These are phyloP conservation scores for Scytalidium lignicola DNA, from an alignment of 2,329 filamentous ascomycete genomes.

Conservation along the genomic window DNA sequence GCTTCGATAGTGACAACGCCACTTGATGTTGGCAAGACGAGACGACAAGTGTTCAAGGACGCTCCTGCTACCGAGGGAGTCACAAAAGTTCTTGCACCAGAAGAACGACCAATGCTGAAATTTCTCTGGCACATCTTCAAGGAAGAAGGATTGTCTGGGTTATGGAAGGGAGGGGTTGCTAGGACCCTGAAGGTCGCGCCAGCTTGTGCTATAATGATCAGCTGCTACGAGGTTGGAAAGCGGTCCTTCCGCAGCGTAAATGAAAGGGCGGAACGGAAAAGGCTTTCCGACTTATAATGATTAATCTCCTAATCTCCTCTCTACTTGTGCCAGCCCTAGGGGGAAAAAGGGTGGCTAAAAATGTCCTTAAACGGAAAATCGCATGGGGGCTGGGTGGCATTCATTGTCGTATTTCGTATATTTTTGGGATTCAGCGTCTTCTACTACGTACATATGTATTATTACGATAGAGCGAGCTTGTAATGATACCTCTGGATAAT, in stretches of 20 bases:
- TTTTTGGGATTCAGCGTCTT: not conserved
- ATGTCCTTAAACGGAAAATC: not conserved
- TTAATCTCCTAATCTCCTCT: not conserved
- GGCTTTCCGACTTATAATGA: conserved; percentile 1
- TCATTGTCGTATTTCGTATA: not conserved
- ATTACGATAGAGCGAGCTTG: not conserved
- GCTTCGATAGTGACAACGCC: conserved; percentile 88
- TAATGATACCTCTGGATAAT: not conserved
- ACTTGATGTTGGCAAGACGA: conserved; percentile 96
- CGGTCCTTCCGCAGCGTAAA: conserved; percentile 77
- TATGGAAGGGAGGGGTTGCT: conserved; percentile 90
- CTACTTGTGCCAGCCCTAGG: not conserved
- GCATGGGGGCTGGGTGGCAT: not conserved
- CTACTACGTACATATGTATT: not conserved
- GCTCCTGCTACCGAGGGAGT: conserved; percentile 27
- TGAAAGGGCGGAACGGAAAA: conserved; percentile 34
- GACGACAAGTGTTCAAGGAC: conserved; percentile 78
- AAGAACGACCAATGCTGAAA: conserved; percentile 71
- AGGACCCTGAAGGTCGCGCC: conserved; percentile 91
- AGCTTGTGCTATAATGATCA: conserved; percentile 98
- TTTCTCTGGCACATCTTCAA: conserved; percentile 89
- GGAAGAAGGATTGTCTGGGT: conserved; percentile 71
- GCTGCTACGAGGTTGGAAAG: conserved; percentile 94
- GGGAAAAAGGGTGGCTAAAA: not conserved
- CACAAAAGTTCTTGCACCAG: conserved; percentile 47